These are phyloP conservation scores for Hygrophorus russula DNA, from an alignment of 768 basidiomycete species.

Conservation along the genomic window DNA sequence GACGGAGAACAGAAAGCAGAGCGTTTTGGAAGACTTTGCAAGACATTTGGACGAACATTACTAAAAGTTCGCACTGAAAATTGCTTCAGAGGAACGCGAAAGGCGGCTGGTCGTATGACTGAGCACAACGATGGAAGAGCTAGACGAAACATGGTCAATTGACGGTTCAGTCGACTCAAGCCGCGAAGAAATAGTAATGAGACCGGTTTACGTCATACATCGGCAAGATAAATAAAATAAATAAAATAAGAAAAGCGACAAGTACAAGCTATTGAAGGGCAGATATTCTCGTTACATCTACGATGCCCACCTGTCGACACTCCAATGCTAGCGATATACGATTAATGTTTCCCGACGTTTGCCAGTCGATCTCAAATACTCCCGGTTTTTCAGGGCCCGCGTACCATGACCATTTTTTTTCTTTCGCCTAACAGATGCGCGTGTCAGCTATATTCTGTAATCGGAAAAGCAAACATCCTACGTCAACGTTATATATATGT, in stretches of 20 bases:
- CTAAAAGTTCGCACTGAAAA: conserved; percentile 13
- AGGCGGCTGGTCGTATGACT: background rate
- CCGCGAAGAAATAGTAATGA: background rate
- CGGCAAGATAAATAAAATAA: background rate
- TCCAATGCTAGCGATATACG: conserved; percentile 64
- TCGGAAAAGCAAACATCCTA: conserved; percentile 18
- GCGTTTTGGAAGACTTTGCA: conserved; percentile 20
- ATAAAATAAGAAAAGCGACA: background rate
- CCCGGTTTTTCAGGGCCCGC: conserved; percentile 47
- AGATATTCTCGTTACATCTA: conserved; percentile 46
- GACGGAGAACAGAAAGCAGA: background rate
- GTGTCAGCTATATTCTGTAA: conserved; percentile 4
- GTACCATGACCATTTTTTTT: conserved; percentile 55
- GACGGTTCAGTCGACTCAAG: too few relatives aligned
- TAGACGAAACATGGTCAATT: background rate
- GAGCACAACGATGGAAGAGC: background rate
- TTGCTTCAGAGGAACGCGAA: background rate
- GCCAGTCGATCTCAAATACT: conserved; percentile 74
- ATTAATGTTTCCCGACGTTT: conserved; percentile 36
- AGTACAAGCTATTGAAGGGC: conserved; percentile 11
- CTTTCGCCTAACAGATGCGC: conserved; percentile 23
- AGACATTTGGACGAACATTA: conserved; percentile 18
- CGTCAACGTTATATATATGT: conserved; percentile 59
- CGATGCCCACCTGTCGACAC: conserved; percentile 52
- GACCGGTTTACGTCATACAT: background rate